Percentiles rank a stretch among this genome's conserved stretches.
phyloP scores from a whole-genome alignment of 2,329 filamentous ascomycete species.

The Aspergillus sp. region DNA sequence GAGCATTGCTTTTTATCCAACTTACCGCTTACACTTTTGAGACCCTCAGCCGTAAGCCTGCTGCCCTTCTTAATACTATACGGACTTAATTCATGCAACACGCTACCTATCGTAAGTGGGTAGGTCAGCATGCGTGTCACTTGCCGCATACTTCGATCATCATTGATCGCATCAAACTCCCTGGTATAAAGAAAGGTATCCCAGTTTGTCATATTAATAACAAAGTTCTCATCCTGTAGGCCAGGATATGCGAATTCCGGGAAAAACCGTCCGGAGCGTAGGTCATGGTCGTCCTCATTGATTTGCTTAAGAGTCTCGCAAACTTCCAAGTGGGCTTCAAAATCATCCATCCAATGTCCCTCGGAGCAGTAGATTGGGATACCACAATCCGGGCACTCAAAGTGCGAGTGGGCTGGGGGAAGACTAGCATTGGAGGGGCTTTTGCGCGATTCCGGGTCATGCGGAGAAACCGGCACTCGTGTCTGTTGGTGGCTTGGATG shows the following conservation, averaged over 20 bases:
- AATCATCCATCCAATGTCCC: slow-evolving; percentile 94
- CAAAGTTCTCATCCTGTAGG: slow-evolving; percentile 83
- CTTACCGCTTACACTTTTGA: slow-evolving; percentile 91
- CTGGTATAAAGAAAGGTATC: slow-evolving; percentile 94
- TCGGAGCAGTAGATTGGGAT: slow-evolving; percentile 92
- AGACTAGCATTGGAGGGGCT: slow-evolving; percentile 43
- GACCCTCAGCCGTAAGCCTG: slow-evolving; percentile 78
- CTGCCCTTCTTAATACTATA: slow-evolving; percentile 76
- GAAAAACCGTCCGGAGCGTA: slow-evolving; percentile 87
- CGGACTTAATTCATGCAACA: slow-evolving; percentile 91
- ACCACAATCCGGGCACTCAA: slow-evolving; percentile 95
- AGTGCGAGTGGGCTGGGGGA: slow-evolving; percentile 79
- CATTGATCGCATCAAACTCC: slow-evolving; percentile 86
- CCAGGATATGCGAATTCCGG: slow-evolving; percentile 91
- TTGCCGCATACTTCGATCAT: slow-evolving; percentile 87
- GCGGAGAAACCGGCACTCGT: slow-evolving; percentile 63
- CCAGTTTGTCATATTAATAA: slow-evolving; percentile 98
- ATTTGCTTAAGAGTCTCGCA: slow-evolving; percentile 90
- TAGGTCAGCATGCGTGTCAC: slow-evolving; percentile 92
- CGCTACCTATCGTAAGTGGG: slow-evolving; percentile 84
- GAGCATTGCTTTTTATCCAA: slow-evolving; percentile 17
- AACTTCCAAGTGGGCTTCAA: slow-evolving; percentile 86
- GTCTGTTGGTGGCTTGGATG: slow-evolving; percentile 84
- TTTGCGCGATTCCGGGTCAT: slow-evolving; percentile 64
- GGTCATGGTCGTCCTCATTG: slow-evolving; percentile 97